Conservation (phyloP, 2,329 filamentous ascomycete genomes). For the Phialophora chinensis region DNA sequence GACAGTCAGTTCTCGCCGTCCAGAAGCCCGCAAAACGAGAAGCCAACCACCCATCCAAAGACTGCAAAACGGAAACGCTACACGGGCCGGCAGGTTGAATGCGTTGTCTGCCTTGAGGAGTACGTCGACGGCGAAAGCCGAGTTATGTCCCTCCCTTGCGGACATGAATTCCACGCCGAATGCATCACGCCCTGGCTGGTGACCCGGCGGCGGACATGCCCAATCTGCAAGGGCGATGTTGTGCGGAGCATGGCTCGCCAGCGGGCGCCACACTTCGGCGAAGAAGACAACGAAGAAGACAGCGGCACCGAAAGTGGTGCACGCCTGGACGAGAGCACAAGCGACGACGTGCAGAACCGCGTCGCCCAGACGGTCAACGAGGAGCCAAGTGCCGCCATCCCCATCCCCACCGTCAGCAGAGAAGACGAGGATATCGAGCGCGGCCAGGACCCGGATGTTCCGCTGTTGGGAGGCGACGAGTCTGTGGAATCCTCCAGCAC, state of each 20-base stretch:
- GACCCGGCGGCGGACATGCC: constrained; percentile 92
- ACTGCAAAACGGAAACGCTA: constrained; percentile 59
- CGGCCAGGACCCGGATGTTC: constrained; percentile 45
- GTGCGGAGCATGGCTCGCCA: constrained; percentile 66
- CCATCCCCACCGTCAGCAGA: constrained; percentile 48
- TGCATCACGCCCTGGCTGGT: constrained; percentile 99
- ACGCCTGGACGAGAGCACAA: constrained; percentile 45
- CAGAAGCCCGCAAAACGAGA: constrained; percentile 40
- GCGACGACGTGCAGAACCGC: constrained; percentile 53
- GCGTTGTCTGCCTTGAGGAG: constrained; percentile 95
- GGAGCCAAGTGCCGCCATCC: constrained; percentile 58
- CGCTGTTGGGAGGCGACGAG: constrained; percentile 42
- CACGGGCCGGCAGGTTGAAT: constrained; percentile 76
- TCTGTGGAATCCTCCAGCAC: constrained; percentile 16
- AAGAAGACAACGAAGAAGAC: constrained; percentile 39
- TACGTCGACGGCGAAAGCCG: constrained; percentile 92
- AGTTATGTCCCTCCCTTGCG: constrained; percentile 96
- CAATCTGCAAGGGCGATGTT: constrained; percentile 97
- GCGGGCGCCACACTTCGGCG: constrained; percentile 30
- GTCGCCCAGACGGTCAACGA: constrained; percentile 54
- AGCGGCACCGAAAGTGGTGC: not conserved
- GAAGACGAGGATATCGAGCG: constrained; percentile 53
- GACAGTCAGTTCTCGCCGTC: constrained; percentile 21
- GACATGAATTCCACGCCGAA: constrained; percentile 95
- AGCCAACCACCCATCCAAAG: constrained; percentile 38